phyloP scores from a whole-genome alignment of 2,329 filamentous ascomycete genomes.

The Magnaporthales sp. region DNA sequence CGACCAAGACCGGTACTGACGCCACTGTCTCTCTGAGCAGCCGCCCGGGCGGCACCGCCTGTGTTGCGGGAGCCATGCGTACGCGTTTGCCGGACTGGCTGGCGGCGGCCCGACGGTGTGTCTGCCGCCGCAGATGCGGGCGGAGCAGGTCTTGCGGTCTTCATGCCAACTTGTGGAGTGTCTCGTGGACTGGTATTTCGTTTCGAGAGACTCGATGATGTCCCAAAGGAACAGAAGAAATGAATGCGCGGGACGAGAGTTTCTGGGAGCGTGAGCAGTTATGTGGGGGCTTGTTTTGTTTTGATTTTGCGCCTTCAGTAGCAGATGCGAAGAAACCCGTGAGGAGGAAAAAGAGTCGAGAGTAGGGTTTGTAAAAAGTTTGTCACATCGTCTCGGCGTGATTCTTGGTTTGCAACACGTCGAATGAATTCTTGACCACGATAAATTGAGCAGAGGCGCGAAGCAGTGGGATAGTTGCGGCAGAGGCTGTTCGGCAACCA shows the following conservation, averaged over 20 bases:
- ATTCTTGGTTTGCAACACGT: background rate
- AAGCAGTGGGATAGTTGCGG: background rate
- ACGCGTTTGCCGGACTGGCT: constrained; percentile 16
- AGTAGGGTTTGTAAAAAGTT: background rate
- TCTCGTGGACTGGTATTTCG: background rate
- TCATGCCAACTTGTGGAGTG: constrained; percentile 30
- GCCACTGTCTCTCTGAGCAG: constrained; percentile 25
- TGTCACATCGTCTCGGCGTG: background rate
- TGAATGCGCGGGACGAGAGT: background rate
- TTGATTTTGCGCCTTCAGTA: background rate
- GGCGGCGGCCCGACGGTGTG: constrained; percentile 29
- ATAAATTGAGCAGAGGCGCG: background rate
- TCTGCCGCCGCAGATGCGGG: constrained; percentile 25
- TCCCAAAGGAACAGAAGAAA: background rate
- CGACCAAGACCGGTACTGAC: constrained; percentile 32
- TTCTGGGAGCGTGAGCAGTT: background rate
- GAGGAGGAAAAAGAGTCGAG: background rate
- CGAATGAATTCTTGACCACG: background rate
- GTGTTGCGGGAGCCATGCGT: constrained; percentile 53
- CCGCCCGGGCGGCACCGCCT: constrained; percentile 29
- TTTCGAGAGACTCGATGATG: background rate
- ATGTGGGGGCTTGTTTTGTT: background rate
- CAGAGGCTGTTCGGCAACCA: background rate
- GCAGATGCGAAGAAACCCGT: background rate
- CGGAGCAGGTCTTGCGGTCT: constrained; percentile 40